Conservation (phyloP, 164 flowering plant genomes). For the Vitis riparia region DNA sequence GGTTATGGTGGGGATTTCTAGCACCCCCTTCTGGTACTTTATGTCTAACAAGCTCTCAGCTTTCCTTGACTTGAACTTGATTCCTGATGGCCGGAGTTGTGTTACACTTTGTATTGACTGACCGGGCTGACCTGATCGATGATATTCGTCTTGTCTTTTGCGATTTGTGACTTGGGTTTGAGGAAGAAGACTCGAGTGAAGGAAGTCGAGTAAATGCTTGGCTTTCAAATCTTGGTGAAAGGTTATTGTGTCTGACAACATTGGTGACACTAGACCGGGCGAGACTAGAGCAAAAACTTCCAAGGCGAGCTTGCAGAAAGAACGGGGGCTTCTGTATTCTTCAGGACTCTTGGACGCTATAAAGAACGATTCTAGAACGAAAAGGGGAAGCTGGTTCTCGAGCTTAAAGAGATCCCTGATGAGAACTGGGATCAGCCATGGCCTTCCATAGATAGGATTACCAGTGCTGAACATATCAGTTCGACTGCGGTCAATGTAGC, state of each 20-base stretch:
- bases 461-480: too few relatives aligned
- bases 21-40: conserved; percentile 6
- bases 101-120: conserved; percentile 8
- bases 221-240: neutral
- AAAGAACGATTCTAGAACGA: too few relatives aligned
- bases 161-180: too few relatives aligned
- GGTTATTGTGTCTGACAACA: neutral
- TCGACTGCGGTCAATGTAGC: neutral
- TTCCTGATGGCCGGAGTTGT: conserved; percentile 12
- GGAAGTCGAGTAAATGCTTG: conserved; percentile 11
- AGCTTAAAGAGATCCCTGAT: too few relatives aligned
- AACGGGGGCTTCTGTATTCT: too few relatives aligned
- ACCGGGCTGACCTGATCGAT: conserved; percentile 1
- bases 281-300: conserved; percentile 3
- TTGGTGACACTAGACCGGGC: neutral
- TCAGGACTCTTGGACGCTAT: too few relatives aligned
- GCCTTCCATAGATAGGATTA: too few relatives aligned
- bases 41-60: conserved; percentile 7
- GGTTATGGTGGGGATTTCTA: conserved; percentile 6
- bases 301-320: conserved; percentile 1
- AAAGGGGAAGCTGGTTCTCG: too few relatives aligned
- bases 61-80: conserved; percentile 9
- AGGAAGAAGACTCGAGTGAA: neutral
- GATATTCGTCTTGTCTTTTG: neutral
- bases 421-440: too few relatives aligned